Evolutionary conservation across 805 yeast genomes (phyloP).

Genomic region (Kluyveromyces aestuarii): DNA sequence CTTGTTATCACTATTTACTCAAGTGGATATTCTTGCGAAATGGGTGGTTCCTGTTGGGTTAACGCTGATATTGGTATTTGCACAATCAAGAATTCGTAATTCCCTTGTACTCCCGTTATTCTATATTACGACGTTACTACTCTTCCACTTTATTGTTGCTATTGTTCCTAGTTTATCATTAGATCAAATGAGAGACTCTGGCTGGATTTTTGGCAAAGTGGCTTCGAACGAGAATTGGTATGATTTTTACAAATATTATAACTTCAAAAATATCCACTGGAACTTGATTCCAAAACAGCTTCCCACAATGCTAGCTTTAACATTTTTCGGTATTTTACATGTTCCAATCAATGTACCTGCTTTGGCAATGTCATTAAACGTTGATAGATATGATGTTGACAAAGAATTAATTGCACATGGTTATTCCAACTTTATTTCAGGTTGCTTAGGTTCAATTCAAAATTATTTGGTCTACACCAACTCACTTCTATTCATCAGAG

Average conservation of each 20-base stretch:
- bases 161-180: conserved; percentile 59
- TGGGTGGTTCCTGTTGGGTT: conserved; percentile 67
- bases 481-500: conserved; percentile 80
- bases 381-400: conserved; percentile 80
- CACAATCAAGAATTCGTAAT: conserved; percentile 54
- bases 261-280: conserved; percentile 71
- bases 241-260: conserved; percentile 65
- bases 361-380: conserved; percentile 78
- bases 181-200: conserved; percentile 51
- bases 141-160: conserved; percentile 62
- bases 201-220: conserved; percentile 67
- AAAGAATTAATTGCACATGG: conserved; percentile 94
- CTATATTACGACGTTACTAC: conserved; percentile 59
- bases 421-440: conserved; percentile 76
- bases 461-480: conserved; percentile 94
- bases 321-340: conserved; percentile 91
- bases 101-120: conserved; percentile 74
- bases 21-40: conserved; percentile 36
- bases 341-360: conserved; percentile 99
- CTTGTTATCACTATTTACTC: conserved; percentile 35
- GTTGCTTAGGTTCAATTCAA: conserved; percentile 79
- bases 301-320: conserved; percentile 92
- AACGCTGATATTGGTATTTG: conserved; percentile 48
- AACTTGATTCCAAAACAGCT: conserved; percentile 51
- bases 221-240: conserved; percentile 80